Percentiles rank a stretch among this genome's conserved stretches.
These are phyloP conservation scores for Pestalotiopsis sp. DNA, from an alignment of 2,329 filamentous ascomycete genomes.

Conservation along the genomic window DNA sequence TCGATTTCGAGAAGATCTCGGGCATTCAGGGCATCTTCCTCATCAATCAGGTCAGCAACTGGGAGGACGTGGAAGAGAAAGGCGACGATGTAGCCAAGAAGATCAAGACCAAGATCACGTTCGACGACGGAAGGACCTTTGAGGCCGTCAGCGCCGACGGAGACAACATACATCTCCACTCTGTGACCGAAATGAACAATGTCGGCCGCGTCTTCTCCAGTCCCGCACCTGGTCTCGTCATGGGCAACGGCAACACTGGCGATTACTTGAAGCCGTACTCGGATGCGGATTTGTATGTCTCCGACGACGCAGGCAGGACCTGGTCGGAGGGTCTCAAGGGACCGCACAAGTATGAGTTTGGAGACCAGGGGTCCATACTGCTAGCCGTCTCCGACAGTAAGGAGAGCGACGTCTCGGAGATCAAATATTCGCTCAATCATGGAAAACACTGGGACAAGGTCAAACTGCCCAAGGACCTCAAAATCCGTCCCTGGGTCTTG, in stretches of 20 bases:
- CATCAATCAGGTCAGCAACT: constrained; percentile 88
- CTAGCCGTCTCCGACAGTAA: constrained; percentile 79
- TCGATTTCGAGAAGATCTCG: constrained; percentile 94
- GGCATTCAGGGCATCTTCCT: constrained; percentile 91
- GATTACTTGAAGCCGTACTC: constrained; percentile 69
- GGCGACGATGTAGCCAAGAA: constrained; percentile 60
- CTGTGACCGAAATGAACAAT: constrained; percentile 83
- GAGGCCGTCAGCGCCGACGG: constrained; percentile 70
- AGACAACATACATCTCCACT: constrained; percentile 82
- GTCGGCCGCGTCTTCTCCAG: constrained; percentile 89
- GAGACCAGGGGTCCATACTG: constrained; percentile 87
- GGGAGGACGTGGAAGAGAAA: constrained; percentile 68
- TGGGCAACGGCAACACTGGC: constrained; percentile 92
- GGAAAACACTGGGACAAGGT: constrained; percentile 80
- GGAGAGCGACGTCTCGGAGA: constrained; percentile 58
- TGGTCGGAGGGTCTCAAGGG: constrained; percentile 79
- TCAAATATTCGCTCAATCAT: constrained; percentile 84
- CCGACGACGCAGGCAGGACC: constrained; percentile 84
- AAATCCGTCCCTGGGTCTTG: constrained; percentile 72
- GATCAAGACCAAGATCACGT: constrained; percentile 82
- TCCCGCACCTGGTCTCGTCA: constrained; percentile 87
- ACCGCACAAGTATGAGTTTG: constrained; percentile 95
- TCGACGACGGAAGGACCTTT: constrained; percentile 92
- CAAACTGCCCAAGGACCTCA: constrained; percentile 67
- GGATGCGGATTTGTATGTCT: constrained; percentile 83